Percentiles rank a stretch among this genome's conserved stretches.
Conservation (phyloP, 1,139 yeast genomes). For the Blastobotrys persicus region DNA sequence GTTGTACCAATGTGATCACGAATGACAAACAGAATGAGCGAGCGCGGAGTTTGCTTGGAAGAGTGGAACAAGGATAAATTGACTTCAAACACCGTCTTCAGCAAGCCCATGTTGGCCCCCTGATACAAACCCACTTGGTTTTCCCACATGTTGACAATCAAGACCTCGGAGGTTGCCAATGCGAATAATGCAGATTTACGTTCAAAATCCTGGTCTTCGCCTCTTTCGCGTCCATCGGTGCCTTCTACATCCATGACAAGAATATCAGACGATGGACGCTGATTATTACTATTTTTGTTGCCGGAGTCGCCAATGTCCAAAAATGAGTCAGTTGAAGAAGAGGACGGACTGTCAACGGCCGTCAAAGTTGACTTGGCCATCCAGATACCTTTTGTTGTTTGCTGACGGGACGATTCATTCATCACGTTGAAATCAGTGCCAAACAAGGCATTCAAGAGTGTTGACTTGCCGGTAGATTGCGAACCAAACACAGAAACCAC, state of each 20-base stretch:
- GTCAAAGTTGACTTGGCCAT: slow-evolving; percentile 50
- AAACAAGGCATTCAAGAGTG: slow-evolving; percentile 79
- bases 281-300: slow-evolving; percentile 3
- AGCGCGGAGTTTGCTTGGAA: slow-evolving; percentile 48
- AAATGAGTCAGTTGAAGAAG: slow-evolving; percentile 21
- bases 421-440: slow-evolving; percentile 88
- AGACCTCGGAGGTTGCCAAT: slow-evolving; percentile 82
- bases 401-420: slow-evolving; percentile 75
- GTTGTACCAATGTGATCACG: slow-evolving; percentile 91
- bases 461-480: slow-evolving; percentile 94
- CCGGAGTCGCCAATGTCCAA: slow-evolving; percentile 19
- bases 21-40: slow-evolving; percentile 79
- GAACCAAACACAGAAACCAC: slow-evolving; percentile 95
- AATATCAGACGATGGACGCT: slow-evolving; percentile 29
- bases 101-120: slow-evolving; percentile 94
- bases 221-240: slow-evolving; percentile 96
- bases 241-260: slow-evolving; percentile 96
- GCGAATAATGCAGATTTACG: slow-evolving; percentile 96
- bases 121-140: slow-evolving; percentile 95
- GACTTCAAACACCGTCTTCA: slow-evolving; percentile 95
- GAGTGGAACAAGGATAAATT: slow-evolving; percentile 73
- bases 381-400: slow-evolving; percentile 95
- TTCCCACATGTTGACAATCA: slow-evolving; percentile 95
- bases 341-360: slow-evolving; percentile 15
- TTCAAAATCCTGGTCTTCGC: slow-evolving; percentile 97